A percentile compares a stretch with the other conserved stretches of the same genome.
Conservation (phyloP, 192 early-diverging fungal species). For the Phlyctochytrium arcticum region DNA sequence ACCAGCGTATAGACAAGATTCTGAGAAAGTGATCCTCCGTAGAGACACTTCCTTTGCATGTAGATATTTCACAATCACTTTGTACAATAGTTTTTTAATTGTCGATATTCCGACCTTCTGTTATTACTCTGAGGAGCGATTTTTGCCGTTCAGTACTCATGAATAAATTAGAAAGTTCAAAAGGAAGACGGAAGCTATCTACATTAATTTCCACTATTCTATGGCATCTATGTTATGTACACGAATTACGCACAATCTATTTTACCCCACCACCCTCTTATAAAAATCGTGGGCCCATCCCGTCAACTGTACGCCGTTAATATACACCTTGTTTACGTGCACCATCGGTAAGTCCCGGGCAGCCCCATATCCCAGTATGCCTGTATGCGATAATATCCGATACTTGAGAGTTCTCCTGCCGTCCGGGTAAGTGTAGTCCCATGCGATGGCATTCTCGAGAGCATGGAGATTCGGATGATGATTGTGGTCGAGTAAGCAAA, state of each 20-base stretch:
- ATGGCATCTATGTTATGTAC: too few species aligned
- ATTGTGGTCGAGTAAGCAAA: constrained; percentile 36
- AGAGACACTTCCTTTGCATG: too few species aligned
- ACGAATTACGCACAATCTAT: neutral
- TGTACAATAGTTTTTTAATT: too few species aligned
- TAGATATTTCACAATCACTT: too few species aligned
- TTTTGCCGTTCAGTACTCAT: too few species aligned
- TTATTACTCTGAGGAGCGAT: too few species aligned
- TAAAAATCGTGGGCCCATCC: neutral
- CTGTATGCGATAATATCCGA: constrained; percentile 17
- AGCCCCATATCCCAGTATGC: constrained; percentile 9
- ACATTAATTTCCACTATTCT: too few species aligned
- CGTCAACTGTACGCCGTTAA: neutral
- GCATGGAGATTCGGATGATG: neutral
- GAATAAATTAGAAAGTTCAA: too few species aligned
- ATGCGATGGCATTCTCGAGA: constrained; percentile 13
- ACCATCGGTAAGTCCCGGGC: constrained; percentile 28
- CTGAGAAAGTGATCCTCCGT: constrained; percentile 13
- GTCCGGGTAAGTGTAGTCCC: constrained; percentile 24
- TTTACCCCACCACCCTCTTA: neutral
- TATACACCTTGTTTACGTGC: neutral
- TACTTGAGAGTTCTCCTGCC: constrained; percentile 16
- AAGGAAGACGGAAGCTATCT: too few species aligned
- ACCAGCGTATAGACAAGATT: constrained; percentile 16
- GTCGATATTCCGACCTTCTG: too few species aligned